These are phyloP conservation scores for bread wheat (Triticum aestivum) DNA, from an alignment of 176 grass and related monocot species.

Conservation along the genomic window DNA sequence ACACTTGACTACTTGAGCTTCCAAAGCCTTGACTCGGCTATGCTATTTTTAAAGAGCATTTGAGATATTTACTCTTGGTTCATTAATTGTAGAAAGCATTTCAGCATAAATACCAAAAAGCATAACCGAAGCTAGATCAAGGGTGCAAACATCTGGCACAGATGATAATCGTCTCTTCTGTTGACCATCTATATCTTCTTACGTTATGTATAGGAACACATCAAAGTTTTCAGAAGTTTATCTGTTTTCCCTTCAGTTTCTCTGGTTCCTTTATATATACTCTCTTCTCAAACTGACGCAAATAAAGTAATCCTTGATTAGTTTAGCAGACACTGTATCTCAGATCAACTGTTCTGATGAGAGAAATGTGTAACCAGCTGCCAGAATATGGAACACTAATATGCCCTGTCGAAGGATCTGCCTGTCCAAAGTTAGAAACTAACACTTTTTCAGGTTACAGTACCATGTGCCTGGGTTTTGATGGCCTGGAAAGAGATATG, in stretches of 20 bases:
- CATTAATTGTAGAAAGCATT: constrained; percentile 10
- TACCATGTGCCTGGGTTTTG: too few species aligned
- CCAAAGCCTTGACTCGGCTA: background rate
- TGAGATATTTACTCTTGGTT: background rate
- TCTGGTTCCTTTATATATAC: background rate
- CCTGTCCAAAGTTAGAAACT: too few species aligned
- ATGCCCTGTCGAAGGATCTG: background rate
- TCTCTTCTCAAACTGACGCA: background rate
- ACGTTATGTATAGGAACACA: background rate
- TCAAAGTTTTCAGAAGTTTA: background rate
- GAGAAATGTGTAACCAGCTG: background rate
- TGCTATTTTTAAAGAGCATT: background rate
- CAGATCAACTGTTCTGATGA: background rate
- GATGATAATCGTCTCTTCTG: background rate
- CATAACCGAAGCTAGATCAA: background rate
- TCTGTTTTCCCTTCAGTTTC: background rate
- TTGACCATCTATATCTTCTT: background rate
- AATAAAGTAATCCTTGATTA: background rate
- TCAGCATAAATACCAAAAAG: background rate
- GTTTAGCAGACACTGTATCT: background rate
- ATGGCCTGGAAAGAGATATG: too few species aligned
- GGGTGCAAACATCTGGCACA: background rate
- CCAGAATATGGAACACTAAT: background rate
- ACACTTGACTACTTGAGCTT: background rate
- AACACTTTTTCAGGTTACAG: too few species aligned